phyloP scores from a whole-genome alignment of 164 flowering plant species.

The Echeveria elegans region DNA sequence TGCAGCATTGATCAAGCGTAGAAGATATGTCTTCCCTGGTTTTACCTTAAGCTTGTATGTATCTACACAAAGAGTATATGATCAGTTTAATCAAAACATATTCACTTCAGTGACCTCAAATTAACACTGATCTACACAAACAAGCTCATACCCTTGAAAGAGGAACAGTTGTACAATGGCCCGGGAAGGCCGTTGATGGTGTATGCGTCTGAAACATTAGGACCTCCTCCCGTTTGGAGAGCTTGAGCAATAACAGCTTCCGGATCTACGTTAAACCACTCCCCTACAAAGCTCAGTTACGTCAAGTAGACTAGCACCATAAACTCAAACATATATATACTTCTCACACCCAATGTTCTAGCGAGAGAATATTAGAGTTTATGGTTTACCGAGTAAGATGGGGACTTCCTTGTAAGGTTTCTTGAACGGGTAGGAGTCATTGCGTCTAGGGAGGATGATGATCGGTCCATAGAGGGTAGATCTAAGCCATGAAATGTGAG shows the following conservation, averaged over 20 bases:
- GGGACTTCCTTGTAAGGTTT: constrained; percentile 10
- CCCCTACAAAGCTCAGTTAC: constrained; percentile 2
- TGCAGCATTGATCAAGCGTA: constrained; percentile 8
- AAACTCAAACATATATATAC: background rate
- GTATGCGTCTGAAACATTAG: constrained; percentile 10
- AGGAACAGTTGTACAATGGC: constrained; percentile 7
- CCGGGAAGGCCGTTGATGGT: constrained; percentile 11
- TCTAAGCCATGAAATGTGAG: constrained; percentile 11
- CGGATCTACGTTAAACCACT: constrained; percentile 8
- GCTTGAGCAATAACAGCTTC: constrained; percentile 6
- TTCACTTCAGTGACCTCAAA: background rate
- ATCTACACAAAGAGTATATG: constrained; percentile 2
- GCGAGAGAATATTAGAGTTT: background rate
- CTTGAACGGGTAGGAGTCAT: background rate
- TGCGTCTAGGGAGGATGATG: constrained; percentile 9
- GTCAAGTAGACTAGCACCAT: background rate
- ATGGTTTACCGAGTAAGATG: constrained; percentile 1
- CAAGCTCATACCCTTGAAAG: background rate
- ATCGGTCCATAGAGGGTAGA: constrained; percentile 6
- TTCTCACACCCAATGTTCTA: background rate
- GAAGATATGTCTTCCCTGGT: constrained; percentile 10
- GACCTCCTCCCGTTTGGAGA: constrained; percentile 6
- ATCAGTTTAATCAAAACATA: background rate
- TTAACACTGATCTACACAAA: no score
- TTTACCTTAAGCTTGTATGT: constrained; percentile 7